Evolutionary conservation across 352 stramenopile species (phyloP), one percentile per base, ranked within the genome.

Genomic region (Aphanomyces cochlioides): DNA sequence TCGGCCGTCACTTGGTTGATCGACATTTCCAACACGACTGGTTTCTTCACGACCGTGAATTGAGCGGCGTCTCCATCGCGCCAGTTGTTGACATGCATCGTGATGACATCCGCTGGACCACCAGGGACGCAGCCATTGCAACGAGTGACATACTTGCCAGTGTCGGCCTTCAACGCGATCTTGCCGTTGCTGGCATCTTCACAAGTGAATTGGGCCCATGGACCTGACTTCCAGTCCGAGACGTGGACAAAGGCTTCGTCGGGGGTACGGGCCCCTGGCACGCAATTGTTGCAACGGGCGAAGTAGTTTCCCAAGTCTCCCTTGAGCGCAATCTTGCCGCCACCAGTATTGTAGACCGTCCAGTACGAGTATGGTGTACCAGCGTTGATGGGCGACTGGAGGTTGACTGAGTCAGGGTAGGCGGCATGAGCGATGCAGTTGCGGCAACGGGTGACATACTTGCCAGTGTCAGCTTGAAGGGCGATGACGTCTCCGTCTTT

Each of bases 321-420:
- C 15, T 48, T 8, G 43, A 48, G 43, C 41, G 59, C 59, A 5
- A 67, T n/a, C 47, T 67, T 67, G 59, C 59, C 59, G 21, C 54
- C 54, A 28, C 47, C 47, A 19, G 47, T 48, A 15, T 48, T 48
- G 43, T 15, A 48, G 43, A 48, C 43, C 43, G 8, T 48, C 43
- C 43, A 48, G 8, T 48, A 15, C 8, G 43, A 8, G 43, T 48
- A 48, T 48, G 43, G 8, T 15, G 43, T 15, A 48, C 15, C 15
- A 15, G 8, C 43, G 15, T 8, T 15, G 15, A 15, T 48, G n/a
- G n/a, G n/a, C n/a, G n/a, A n/a, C 8, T 48, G 43, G 8, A 48
- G 8, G 8, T 8, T 48, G 43, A 15, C 43, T 15, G 43, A 48
- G 43, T 48, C 28, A 21, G 41, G 19, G 47, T 67, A 56, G 4